Percentiles rank a stretch among this genome's conserved stretches.
These are phyloP conservation scores for Middelhovenomyces tepae DNA, from an alignment of 805 yeast species.

Conservation along the genomic window DNA sequence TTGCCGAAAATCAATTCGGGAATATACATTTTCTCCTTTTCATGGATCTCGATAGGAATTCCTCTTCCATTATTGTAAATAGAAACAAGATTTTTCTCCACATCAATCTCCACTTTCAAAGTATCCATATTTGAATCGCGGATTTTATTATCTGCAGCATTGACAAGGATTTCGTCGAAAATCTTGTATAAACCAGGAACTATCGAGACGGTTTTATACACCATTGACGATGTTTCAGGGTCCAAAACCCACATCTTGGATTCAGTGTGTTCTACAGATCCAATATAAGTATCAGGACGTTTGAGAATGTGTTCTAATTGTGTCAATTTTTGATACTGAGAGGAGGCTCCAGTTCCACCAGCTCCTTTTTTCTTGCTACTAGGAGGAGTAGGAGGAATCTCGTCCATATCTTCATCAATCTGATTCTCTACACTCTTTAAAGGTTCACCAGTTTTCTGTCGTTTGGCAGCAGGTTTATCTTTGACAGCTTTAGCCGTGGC, in stretches of 20 bases:
- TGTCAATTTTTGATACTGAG: slow-evolving; percentile 85
- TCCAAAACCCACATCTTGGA: slow-evolving; percentile 82
- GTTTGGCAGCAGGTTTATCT: slow-evolving; percentile 1
- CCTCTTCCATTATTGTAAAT: slow-evolving; percentile 93
- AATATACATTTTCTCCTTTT: slow-evolving; percentile 80
- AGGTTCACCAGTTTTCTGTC: too few species aligned
- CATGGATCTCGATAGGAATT: slow-evolving; percentile 89
- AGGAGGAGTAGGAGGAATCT: neutral
- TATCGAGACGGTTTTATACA: slow-evolving; percentile 47
- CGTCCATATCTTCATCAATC: slow-evolving; percentile 5
- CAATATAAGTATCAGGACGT: slow-evolving; percentile 97
- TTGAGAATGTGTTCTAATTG: slow-evolving; percentile 93
- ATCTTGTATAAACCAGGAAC: slow-evolving; percentile 96
- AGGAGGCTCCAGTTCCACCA: slow-evolving; percentile 38
- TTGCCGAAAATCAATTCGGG: slow-evolving; percentile 97
- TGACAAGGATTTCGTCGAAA: slow-evolving; percentile 93
- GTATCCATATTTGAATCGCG: slow-evolving; percentile 86
- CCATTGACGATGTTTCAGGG: slow-evolving; percentile 53
- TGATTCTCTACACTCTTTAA: slow-evolving; percentile 6
- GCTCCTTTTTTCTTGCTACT: neutral
- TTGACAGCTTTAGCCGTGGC: slow-evolving; percentile 3
- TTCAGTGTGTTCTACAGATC: slow-evolving; percentile 79
- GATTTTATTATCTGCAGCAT: slow-evolving; percentile 97
- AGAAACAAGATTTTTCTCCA: slow-evolving; percentile 63
- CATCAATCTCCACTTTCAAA: slow-evolving; percentile 72